Percentiles rank a stretch among this genome's conserved stretches.
phyloP scores from a whole-genome alignment of 31 red algal species.

The Odonthalia washingtoniensis region DNA sequence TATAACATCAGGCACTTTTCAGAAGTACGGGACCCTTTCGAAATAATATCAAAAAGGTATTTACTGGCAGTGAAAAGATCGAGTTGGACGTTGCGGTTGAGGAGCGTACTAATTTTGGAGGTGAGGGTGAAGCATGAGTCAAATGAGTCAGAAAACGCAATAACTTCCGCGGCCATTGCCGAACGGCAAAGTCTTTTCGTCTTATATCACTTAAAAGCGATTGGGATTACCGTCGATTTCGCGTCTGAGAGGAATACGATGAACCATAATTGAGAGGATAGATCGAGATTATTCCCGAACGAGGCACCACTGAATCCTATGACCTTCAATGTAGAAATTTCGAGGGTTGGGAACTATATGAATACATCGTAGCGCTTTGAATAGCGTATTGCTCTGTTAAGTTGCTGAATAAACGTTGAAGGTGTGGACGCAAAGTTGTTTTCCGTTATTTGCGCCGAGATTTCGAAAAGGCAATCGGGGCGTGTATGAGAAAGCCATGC shows the following conservation, averaged over 20 bases:
- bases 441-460: constrained; percentile 25
- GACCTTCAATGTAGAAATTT: constrained; percentile 6
- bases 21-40: constrained; percentile 32
- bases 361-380: background rate
- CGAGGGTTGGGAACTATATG: background rate
- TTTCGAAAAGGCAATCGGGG: constrained; percentile 33
- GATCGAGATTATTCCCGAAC: constrained; percentile 41
- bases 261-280: constrained; percentile 30
- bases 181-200: constrained; percentile 10
- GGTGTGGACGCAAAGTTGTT: background rate
- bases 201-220: constrained; percentile 43
- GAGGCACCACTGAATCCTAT: constrained; percentile 40
- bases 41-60: constrained; percentile 33
- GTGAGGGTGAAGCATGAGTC: constrained; percentile 6
- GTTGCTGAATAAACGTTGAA: background rate
- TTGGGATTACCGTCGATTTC: constrained; percentile 2
- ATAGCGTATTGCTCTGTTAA: constrained; percentile 20
- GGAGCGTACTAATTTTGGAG: background rate
- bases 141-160: constrained; percentile 48
- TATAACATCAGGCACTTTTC: constrained; percentile 40
- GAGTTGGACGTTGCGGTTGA: background rate
- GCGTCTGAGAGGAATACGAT: constrained; percentile 16
- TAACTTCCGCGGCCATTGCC: constrained; percentile 43
- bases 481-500: too few species aligned
- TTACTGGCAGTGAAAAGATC: constrained; percentile 9